Conservation (phyloP, 2,329 filamentous ascomycete genomes). For the Cladosporium sp. region DNA sequence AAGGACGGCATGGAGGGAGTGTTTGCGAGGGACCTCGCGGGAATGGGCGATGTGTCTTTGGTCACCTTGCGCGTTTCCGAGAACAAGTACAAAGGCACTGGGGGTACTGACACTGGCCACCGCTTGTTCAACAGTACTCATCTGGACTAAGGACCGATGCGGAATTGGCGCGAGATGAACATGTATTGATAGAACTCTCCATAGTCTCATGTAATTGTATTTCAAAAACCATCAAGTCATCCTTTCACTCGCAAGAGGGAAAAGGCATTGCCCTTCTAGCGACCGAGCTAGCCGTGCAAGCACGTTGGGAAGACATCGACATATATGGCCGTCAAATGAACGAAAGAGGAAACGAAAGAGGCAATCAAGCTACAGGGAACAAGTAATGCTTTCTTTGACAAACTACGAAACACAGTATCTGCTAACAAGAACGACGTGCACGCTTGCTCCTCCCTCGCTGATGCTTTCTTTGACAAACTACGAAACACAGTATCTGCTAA, state of each 20-base stretch:
- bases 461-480: not conserved
- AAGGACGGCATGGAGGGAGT: constrained; percentile 25
- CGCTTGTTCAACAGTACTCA: constrained; percentile 60
- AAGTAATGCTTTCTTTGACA: not conserved
- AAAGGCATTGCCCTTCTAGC: too few relatives aligned
- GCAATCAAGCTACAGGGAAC: too few relatives aligned
- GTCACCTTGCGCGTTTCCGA: constrained; percentile 57
- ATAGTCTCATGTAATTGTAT: too few relatives aligned
- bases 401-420: too few relatives aligned
- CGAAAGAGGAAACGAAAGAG: too few relatives aligned
- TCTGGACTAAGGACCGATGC: constrained; percentile 34
- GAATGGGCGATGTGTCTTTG: constrained; percentile 39
- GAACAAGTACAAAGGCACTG: constrained; percentile 57
- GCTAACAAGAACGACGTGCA: not conserved
- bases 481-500: not conserved
- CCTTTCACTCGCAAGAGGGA: too few relatives aligned
- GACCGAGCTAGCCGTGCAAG: too few relatives aligned
- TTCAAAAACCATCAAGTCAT: too few relatives aligned
- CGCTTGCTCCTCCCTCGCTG: not conserved
- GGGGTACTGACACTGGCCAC: constrained; percentile 59
- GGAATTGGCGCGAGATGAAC: not conserved
- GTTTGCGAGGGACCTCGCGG: constrained; percentile 2
- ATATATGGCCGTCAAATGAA: too few relatives aligned
- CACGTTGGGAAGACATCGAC: too few relatives aligned
- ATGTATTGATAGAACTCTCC: not conserved